phyloP scores from a whole-genome alignment of 148 eudicot species.

The Persicaria tinctoria region DNA sequence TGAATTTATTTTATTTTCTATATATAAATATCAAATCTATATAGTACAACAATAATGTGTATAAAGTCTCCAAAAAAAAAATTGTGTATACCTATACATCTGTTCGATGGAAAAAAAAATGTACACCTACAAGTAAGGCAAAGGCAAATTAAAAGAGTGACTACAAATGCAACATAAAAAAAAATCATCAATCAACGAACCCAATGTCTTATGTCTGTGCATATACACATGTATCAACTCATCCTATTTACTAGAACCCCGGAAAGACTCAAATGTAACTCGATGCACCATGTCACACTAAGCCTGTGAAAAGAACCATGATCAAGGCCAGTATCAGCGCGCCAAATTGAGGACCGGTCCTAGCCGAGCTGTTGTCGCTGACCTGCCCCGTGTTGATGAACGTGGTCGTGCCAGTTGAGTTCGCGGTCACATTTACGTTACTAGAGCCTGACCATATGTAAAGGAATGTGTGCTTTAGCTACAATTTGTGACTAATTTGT shows the following conservation, averaged over 20 bases:
- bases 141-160: neutral
- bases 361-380: conserved; percentile 32
- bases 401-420: conserved; percentile 45
- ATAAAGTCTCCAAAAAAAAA: too few relatives aligned
- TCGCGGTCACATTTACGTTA: conserved; percentile 65
- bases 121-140: neutral
- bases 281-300: neutral
- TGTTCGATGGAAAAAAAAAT: neutral
- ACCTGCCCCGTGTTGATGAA: conserved; percentile 63
- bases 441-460: conserved; percentile 41
- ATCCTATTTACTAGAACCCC: neutral
- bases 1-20: too few relatives aligned
- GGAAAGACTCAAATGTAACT: neutral
- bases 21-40: too few relatives aligned
- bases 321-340: neutral
- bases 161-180: neutral
- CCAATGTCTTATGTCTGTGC: neutral
- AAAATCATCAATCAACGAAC: neutral
- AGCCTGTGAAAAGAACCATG: neutral
- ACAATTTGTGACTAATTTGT: neutral
- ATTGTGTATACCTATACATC: too few relatives aligned
- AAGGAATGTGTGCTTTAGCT: neutral
- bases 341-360: neutral
- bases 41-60: too few relatives aligned
- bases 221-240: neutral